Conservation (phyloP, 768 basidiomycete species). For the Russula sp. region DNA sequence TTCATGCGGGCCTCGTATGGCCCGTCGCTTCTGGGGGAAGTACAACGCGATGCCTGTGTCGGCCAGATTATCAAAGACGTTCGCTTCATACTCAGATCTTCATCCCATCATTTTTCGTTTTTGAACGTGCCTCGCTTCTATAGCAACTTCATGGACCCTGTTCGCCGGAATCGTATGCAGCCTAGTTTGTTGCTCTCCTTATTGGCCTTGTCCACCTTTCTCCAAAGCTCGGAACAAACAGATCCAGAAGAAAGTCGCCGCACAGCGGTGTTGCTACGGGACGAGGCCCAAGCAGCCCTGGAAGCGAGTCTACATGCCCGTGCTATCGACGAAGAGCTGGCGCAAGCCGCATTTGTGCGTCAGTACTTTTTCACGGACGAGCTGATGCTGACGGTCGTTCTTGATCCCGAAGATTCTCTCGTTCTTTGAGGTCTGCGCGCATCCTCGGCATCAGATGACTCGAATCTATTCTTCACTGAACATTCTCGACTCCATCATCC, state of each 20-base stretch:
- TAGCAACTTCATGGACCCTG: conserved; percentile 50
- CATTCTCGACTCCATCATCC: conserved; percentile 64
- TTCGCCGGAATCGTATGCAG: conserved; percentile 50
- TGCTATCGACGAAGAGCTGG: conserved; percentile 68
- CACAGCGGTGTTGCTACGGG: conserved; percentile 53
- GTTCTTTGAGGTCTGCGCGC: conserved; percentile 65
- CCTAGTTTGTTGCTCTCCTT: conserved; percentile 59
- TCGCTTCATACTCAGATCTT: conserved; percentile 55
- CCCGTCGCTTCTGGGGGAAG: conserved; percentile 29
- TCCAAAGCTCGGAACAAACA: conserved; percentile 61
- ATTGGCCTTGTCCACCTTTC: conserved; percentile 61
- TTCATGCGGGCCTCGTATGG: not conserved
- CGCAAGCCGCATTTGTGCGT: conserved; percentile 71
- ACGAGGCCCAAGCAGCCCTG: conserved; percentile 63
- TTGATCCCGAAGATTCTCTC: conserved; percentile 48
- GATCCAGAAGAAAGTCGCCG: conserved; percentile 45
- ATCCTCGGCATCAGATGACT: conserved; percentile 51
- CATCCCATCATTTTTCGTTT: conserved; percentile 70
- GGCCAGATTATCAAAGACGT: conserved; percentile 49
- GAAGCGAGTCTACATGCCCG: conserved; percentile 66
- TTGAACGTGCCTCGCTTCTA: conserved; percentile 68
- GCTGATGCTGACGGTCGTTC: conserved; percentile 4
- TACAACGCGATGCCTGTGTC: conserved; percentile 43
- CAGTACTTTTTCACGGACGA: not conserved
- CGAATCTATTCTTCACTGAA: conserved; percentile 53